A percentile compares a stretch with the other conserved stretches of the same genome.
Evolutionary conservation across 73 alveolate genomes (phyloP).

Genomic region (Paramecium pentaurelia): DNA sequence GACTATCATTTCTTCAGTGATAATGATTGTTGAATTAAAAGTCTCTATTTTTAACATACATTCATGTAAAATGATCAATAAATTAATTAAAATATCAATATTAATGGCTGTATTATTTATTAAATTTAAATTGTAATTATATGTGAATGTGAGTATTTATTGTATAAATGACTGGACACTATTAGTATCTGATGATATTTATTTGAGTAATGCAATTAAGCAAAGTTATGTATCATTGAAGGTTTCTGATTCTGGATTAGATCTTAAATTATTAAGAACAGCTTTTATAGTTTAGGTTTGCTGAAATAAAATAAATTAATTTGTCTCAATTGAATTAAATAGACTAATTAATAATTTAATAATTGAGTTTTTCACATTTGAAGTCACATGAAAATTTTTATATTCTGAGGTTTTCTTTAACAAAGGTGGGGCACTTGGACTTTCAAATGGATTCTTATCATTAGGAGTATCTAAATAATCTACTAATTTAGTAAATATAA

Average conservation of each 20-base stretch:
- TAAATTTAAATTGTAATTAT: not conserved
- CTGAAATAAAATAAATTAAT: not conserved
- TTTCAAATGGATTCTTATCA: not conserved
- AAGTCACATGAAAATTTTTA: not conserved
- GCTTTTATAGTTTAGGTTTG: not conserved
- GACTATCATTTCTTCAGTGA: not conserved
- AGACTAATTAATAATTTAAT: not conserved
- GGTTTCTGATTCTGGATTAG: not conserved
- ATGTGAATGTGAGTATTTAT: not conserved
- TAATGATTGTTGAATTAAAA: not conserved
- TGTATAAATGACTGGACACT: not conserved
- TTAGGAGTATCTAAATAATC: constrained; percentile 12
- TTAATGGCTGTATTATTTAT: not conserved
- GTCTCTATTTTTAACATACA: not conserved
- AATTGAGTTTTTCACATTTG: not conserved
- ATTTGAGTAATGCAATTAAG: not conserved
- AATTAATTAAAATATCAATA: not conserved
- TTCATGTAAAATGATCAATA: not conserved
- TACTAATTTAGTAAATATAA: not conserved
- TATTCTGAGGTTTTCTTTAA: not conserved
- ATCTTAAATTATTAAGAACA: not conserved
- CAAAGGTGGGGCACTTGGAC: not conserved
- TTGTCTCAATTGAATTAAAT: not conserved
- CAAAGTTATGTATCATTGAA: not conserved
- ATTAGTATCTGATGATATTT: not conserved